Conservation (phyloP, 306 rosid species). For the Arachis stenosperma region DNA sequence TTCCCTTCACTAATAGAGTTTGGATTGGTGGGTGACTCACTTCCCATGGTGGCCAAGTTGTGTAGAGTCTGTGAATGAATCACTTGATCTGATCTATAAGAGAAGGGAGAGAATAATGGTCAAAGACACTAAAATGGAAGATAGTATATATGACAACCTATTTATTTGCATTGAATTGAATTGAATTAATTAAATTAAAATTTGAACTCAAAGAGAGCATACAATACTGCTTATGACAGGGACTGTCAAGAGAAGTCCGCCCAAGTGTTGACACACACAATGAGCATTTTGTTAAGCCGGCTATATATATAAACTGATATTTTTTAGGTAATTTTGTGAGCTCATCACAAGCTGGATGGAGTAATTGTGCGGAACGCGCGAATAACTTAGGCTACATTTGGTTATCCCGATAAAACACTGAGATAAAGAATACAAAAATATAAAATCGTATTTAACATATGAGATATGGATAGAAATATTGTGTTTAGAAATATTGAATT, state of each 20-base stretch:
- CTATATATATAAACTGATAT: slow-evolving; percentile 7
- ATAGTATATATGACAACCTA: neutral
- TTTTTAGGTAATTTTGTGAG: neutral
- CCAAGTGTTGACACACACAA: neutral
- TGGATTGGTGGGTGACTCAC: neutral
- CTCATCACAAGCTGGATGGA: neutral
- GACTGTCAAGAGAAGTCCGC: slow-evolving; percentile 38
- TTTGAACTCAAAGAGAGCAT: neutral
- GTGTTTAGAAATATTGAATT: too few relatives aligned
- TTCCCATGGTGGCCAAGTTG: slow-evolving; percentile 8
- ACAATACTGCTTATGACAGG: neutral
- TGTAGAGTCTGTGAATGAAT: neutral
- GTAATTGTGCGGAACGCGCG: neutral
- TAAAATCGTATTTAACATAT: too few relatives aligned
- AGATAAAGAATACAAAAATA: too few relatives aligned
- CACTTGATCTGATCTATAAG: too few relatives aligned
- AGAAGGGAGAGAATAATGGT: neutral
- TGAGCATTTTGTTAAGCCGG: slow-evolving; percentile 2
- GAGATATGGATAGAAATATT: too few relatives aligned
- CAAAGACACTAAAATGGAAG: neutral
- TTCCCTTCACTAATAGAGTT: neutral
- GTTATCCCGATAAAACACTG: too few relatives aligned
- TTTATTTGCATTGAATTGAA: too few relatives aligned
- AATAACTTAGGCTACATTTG: too few relatives aligned
- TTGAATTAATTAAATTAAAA: neutral